phyloP scores from a whole-genome alignment of 148 eudicot genomes.

The Cornus suecica region DNA sequence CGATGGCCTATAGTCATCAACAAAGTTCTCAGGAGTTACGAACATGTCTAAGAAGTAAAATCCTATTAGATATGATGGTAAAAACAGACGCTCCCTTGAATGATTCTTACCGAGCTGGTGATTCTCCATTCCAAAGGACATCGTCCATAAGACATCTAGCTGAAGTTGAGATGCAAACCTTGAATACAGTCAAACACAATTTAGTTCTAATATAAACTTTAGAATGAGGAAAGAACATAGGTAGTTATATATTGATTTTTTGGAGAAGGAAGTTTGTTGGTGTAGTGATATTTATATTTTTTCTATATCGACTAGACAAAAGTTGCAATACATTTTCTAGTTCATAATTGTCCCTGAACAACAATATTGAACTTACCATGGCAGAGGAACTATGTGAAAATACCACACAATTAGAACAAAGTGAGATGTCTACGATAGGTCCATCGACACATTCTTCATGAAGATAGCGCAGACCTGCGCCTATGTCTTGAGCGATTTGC shows the following conservation, averaged over 20 bases:
- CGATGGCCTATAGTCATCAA: slow-evolving; percentile 11
- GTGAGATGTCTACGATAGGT: slow-evolving; percentile 11
- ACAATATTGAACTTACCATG: slow-evolving; percentile 4
- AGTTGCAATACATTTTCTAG: background rate
- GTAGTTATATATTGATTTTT: background rate
- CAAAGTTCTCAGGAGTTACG: background rate
- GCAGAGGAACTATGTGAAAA: slow-evolving; percentile 6
- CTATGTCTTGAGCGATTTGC: slow-evolving; percentile 21
- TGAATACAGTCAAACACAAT: slow-evolving; percentile 1
- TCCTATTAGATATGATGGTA: background rate
- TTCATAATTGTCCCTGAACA: background rate
- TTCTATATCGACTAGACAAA: background rate
- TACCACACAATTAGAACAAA: slow-evolving; percentile 3
- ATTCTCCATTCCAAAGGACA: background rate
- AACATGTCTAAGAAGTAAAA: background rate
- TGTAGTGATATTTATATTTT: too few relatives aligned
- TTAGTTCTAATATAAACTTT: background rate
- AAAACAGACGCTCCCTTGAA: background rate
- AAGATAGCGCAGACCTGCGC: slow-evolving; percentile 20
- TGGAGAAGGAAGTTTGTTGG: background rate
- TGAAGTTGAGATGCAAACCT: slow-evolving; percentile 7
- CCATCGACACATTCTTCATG: slow-evolving; percentile 27
- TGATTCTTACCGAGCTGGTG: slow-evolving; percentile 13
- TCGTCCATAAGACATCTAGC: slow-evolving; percentile 14
- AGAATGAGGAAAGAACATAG: background rate